Base-by-base conservation (phyloP, 2,329 filamentous ascomycete genomes). In the Trichoderma sp. region DNA sequence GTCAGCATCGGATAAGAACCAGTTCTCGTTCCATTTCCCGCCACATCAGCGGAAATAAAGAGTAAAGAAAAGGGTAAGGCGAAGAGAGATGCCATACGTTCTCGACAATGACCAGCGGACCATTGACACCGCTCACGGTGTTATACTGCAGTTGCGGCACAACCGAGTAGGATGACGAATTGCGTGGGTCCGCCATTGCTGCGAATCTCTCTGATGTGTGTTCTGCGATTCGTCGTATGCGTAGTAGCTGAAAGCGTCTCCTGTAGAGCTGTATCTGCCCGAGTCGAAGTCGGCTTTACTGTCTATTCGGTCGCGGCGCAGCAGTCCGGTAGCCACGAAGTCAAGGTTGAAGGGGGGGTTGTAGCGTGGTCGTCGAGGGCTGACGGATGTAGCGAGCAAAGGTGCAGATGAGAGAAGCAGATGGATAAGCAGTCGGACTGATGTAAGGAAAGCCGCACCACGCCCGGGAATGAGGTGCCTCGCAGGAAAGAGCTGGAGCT, bases 111-210 rank as follows among this genome's bases (percentile, higher is more conserved):
- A 99, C 95, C 79, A 99, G 87, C 74, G 95, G 95, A 67, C 95
- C 95, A 82, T 99, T 99, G 80, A 99, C 90, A 83, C 94, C 94
- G 76, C 93, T 92, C 77, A 99, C 93, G 73, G 95, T 99, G 84
- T 99, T 99, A 88, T 99, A 99, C 75, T 90, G 89, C 80, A 98
- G 79, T 74, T 84, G 80, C 67, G 85, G 85, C 71, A 82, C 77
- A 72, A 87, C 80, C 68, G 83, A 85, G 78, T 87, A 87, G 69
- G 84, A 85, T 67, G 83, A 84, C 68, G 84, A 81, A 72, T 85
- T 83, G 75, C 85, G 82, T 65, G 83, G 82, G 77, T 87, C 85
- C 73, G 79, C 74, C 82, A 85, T 85, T 71, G 72, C 76, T 76
- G 41, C 54, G 50, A 47, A 39, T 62, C 39, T 45, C 52, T 63